phyloP scores from a whole-genome alignment of 805 yeast genomes.

The Teunomyces cretensis region DNA sequence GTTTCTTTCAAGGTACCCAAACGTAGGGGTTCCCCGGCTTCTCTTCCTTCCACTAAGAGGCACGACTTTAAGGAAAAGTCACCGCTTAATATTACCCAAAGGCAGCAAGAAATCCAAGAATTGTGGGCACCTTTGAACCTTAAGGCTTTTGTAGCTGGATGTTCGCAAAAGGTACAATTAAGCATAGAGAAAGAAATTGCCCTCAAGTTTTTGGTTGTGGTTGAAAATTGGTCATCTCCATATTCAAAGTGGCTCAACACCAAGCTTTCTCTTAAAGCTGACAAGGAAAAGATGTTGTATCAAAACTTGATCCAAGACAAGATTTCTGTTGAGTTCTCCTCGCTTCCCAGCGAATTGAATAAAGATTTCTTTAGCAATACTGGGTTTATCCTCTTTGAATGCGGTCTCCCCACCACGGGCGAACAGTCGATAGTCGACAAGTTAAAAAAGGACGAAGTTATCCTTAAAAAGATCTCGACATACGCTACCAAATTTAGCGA shows the following conservation, averaged over 20 bases:
- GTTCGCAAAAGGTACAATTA: slow-evolving; percentile 26
- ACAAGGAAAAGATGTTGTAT: slow-evolving; percentile 25
- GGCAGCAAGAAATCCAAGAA: slow-evolving; percentile 35
- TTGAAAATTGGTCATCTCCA: slow-evolving; percentile 48
- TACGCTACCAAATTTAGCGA: slow-evolving; percentile 34
- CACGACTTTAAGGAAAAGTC: slow-evolving; percentile 9
- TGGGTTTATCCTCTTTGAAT: slow-evolving; percentile 49
- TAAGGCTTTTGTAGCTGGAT: slow-evolving; percentile 26
- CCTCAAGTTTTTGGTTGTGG: slow-evolving; percentile 41
- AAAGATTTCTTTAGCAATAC: slow-evolving; percentile 38
- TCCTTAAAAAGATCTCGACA: slow-evolving; percentile 34
- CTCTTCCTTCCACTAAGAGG: slow-evolving; percentile 14
- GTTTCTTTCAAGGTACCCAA: slow-evolving; percentile 22
- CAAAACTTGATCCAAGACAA: slow-evolving; percentile 22
- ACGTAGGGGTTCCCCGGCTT: background rate
- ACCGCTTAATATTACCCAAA: slow-evolving; percentile 14
- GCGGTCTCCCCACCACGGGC: slow-evolving; percentile 37
- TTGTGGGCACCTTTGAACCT: slow-evolving; percentile 52
- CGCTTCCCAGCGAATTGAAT: slow-evolving; percentile 41
- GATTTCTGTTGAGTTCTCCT: slow-evolving; percentile 32
- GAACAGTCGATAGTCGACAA: slow-evolving; percentile 26
- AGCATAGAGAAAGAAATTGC: slow-evolving; percentile 19
- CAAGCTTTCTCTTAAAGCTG: slow-evolving; percentile 40
- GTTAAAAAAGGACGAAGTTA: slow-evolving; percentile 34
- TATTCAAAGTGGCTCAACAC: slow-evolving; percentile 51